Evolutionary conservation across 257 asterid genomes (phyloP).

Genomic region (Gentiana dahurica): DNA sequence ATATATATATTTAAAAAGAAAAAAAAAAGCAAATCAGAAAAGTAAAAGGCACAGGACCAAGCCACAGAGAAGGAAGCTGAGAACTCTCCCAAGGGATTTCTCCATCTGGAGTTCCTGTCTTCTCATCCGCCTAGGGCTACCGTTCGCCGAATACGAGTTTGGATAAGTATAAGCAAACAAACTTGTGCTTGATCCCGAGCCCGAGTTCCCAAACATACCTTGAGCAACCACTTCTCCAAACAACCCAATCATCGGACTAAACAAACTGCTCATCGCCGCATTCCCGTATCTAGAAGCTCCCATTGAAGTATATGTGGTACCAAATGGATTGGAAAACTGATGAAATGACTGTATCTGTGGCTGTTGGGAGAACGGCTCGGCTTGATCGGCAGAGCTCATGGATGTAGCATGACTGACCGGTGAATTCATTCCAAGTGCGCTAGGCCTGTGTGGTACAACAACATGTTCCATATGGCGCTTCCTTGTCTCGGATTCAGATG

Average conservation of each 20-base stretch:
- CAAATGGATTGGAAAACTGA: constrained; percentile 27
- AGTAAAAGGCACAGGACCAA: constrained; percentile 60
- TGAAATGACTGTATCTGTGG: constrained; percentile 12
- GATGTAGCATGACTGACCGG: constrained; percentile 22
- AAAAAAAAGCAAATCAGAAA: constrained; percentile 26
- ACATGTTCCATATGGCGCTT: constrained; percentile 27
- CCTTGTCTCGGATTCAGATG: constrained; percentile 40
- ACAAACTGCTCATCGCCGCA: constrained; percentile 26
- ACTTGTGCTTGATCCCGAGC: constrained; percentile 14
- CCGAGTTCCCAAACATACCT: constrained; percentile 52
- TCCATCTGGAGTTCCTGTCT: constrained; percentile 71
- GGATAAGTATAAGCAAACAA: constrained; percentile 45
- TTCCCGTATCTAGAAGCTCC: constrained; percentile 33
- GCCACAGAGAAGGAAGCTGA: constrained; percentile 65
- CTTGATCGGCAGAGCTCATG: constrained; percentile 15
- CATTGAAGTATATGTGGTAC: constrained; percentile 20
- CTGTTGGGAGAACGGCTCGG: constrained; percentile 18
- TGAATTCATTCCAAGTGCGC: constrained; percentile 30
- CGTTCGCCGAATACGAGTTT: constrained; percentile 32
- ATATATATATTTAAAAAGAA: constrained; percentile 24
- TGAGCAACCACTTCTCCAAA: constrained; percentile 74
- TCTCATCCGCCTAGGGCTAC: constrained; percentile 66
- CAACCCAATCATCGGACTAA: constrained; percentile 62
- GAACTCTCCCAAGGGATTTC: constrained; percentile 64
- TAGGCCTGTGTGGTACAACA: constrained; percentile 61